Evolutionary conservation across 176 grass and related monocot genomes (phyloP).

Genomic region (Hsuehochloa calcarea): DNA sequence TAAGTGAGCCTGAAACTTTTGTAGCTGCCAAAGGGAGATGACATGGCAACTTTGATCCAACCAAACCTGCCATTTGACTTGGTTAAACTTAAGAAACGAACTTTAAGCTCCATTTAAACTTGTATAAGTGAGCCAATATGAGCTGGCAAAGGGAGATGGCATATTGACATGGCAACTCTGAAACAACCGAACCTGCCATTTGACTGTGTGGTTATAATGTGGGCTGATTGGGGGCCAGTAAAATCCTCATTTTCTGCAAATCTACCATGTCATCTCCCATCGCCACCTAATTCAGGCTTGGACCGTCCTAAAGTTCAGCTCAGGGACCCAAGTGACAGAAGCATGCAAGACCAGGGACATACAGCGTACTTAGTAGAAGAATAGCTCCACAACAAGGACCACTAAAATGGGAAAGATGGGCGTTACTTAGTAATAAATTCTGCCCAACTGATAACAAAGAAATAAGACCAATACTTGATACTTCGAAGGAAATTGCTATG

Average conservation of each 20-base stretch:
- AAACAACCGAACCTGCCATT: too few species aligned
- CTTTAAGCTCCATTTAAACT: too few species aligned
- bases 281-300: neutral
- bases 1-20: constrained; percentile 1
- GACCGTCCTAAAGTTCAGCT: neutral
- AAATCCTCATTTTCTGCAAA: neutral
- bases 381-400: neutral
- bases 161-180: too few species aligned
- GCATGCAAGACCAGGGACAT: neutral
- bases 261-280: neutral
- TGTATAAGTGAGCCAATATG: too few species aligned
- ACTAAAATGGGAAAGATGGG: neutral
- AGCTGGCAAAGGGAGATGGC: too few species aligned
- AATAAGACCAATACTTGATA: neutral
- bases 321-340: neutral
- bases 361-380: neutral
- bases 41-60: neutral
- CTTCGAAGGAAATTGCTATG: neutral
- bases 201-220: neutral
- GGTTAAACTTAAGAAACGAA: too few species aligned
- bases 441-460: neutral
- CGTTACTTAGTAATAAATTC: neutral
- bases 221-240: neutral
- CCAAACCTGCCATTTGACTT: neutral
- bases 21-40: neutral